These are phyloP conservation scores for Suillus alpinus DNA, from an alignment of 768 basidiomycete species.

Conservation along the genomic window DNA sequence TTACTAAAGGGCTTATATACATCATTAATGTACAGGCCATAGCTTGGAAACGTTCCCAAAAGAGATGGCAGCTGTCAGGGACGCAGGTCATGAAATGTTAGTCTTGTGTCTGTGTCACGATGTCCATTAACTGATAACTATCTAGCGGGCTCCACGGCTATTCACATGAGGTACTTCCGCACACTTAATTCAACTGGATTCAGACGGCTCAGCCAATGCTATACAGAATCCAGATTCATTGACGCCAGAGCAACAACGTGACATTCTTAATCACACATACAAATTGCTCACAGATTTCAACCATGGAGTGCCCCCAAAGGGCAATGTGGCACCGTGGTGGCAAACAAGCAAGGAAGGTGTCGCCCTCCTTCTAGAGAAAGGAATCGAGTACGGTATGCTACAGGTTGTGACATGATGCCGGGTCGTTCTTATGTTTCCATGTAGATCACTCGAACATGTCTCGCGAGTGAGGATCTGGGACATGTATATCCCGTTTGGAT, in stretches of 20 bases:
- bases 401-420: conserved; percentile 1
- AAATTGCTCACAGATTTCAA: conserved; percentile 60
- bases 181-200: neutral
- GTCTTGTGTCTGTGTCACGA: conserved; percentile 10
- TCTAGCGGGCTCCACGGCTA: conserved; percentile 60
- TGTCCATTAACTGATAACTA: neutral
- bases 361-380: conserved; percentile 63
- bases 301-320: conserved; percentile 51
- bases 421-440: conserved; percentile 6
- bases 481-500: neutral
- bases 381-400: conserved; percentile 61
- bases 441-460: conserved; percentile 54
- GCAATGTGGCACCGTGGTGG: conserved; percentile 75
- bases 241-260: conserved; percentile 61
- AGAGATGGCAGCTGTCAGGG: conserved; percentile 61
- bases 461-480: conserved; percentile 35
- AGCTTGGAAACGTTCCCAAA: conserved; percentile 69
- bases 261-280: conserved; percentile 63
- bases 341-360: conserved; percentile 64
- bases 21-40: conserved; percentile 40
- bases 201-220: neutral
- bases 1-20: neutral
- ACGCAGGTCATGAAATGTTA: conserved; percentile 67
- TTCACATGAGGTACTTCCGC: conserved; percentile 51
- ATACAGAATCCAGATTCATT: conserved; percentile 54